Base-by-base conservation (phyloP, 768 basidiomycete species). In the Termitomyces sp. region DNA sequence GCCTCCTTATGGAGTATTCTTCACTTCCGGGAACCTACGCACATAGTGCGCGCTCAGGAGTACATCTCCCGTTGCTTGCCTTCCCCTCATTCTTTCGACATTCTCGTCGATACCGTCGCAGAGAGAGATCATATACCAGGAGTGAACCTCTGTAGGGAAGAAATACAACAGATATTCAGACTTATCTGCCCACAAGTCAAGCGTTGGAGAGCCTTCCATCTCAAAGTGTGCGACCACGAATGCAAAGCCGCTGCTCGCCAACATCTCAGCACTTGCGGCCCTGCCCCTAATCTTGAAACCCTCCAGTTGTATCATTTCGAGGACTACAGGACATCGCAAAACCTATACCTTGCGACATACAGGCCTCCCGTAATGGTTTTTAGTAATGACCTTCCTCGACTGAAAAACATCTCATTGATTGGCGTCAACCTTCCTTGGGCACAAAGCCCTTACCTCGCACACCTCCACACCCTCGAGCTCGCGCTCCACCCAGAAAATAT, bases 291-390 rank as follows among this genome's bases (percentile, higher is more conserved):
- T 48, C 77, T 86, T 49, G 77, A 81, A 65, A 80, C 80, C 3
- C 76, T 85, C 33, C 81, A 84, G 68, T 72, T 86, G 3, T 86
- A 84, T 66, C 85, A 86, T 64, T 82, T 85, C 61, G 79, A 85
- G 63, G 75, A 83, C 63, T 86, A 78, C 64, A 64, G 71, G 21
- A 78, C 72, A 14, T 65, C 78, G 0, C 75, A 82, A 56, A 75
- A 79, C 46, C 75, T 86, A 11, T 79, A 75, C 61, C 66, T 77
- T 48, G 80, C 81, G 11, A 85, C 83, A n/a, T 77, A 81, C 61
- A 72, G 79, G 12, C 77, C 80, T 3, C 84, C 85, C 9, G 83
- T 85, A 7, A 69, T 75, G 55, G 77, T 84, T 33, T 85, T 86
- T 67, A 69, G 69, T 63, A 82, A 82, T 62, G 57, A 64, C 21